Evolutionary conservation across 768 basidiomycete genomes (phyloP).

Genomic region (Thelephora ganbajun): DNA sequence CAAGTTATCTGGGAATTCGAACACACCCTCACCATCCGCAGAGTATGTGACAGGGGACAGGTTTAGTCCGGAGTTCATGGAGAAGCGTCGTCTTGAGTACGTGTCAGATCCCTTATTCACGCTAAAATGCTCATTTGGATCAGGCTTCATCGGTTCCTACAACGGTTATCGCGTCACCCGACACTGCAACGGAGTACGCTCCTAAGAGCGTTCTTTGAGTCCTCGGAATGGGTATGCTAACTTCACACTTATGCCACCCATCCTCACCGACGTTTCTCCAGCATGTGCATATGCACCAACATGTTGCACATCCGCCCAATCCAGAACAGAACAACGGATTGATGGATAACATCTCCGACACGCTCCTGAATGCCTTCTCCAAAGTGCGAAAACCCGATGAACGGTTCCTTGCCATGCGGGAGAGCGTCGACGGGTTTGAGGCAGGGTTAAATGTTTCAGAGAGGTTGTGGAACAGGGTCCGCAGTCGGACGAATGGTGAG

Average conservation of each 20-base stretch:
- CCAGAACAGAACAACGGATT: constrained; percentile 70
- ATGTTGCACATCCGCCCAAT: constrained; percentile 81
- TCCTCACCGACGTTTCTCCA: constrained; percentile 17
- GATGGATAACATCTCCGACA: constrained; percentile 92
- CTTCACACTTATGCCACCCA: constrained; percentile 1
- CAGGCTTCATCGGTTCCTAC: constrained; percentile 86
- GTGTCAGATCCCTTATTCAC: constrained; percentile 14
- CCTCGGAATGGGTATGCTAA: constrained; percentile 87
- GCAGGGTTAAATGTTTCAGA: constrained; percentile 80
- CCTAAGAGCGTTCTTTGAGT: constrained; percentile 89
- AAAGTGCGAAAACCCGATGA: constrained; percentile 95
- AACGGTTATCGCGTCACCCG: constrained; percentile 86
- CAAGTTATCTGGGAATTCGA: constrained; percentile 7
- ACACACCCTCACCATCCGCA: constrained; percentile 16
- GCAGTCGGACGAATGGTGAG: constrained; percentile 81
- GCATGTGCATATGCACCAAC: constrained; percentile 97
- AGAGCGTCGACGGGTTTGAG: constrained; percentile 90
- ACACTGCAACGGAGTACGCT: constrained; percentile 85
- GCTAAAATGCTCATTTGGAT: constrained; percentile 1
- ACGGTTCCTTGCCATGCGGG: constrained; percentile 84
- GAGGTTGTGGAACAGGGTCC: constrained; percentile 62
- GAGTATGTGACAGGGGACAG: constrained; percentile 97
- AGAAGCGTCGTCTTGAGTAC: constrained; percentile 78
- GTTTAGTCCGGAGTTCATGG: constrained; percentile 96
- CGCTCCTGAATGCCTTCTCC: constrained; percentile 89